Percentiles rank a stretch among this genome's conserved stretches.
phyloP scores from a whole-genome alignment of 2,329 filamentous ascomycete species.

The Talaromyces sp. region DNA sequence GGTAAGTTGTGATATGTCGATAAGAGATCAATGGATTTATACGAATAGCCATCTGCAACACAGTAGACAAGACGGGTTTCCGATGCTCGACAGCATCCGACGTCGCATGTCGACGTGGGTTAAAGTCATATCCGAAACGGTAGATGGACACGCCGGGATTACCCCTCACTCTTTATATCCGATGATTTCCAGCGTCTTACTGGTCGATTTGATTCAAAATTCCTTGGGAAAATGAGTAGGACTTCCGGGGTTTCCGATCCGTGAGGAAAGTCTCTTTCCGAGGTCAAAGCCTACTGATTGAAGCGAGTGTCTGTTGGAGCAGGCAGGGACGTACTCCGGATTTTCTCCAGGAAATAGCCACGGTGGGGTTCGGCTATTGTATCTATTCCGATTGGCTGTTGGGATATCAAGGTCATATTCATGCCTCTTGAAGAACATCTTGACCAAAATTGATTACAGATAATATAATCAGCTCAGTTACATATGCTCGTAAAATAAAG shows the following conservation, averaged over 20 bases:
- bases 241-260: neutral
- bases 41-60: neutral
- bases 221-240: neutral
- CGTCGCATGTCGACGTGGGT: neutral
- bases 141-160: neutral
- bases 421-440: neutral
- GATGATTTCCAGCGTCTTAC: neutral
- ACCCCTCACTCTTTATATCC: constrained; percentile 2
- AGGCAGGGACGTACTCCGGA: neutral
- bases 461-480: neutral
- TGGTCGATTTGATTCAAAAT: neutral
- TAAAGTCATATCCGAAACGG: neutral
- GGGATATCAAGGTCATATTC: neutral
- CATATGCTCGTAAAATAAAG: neutral
- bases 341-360: neutral
- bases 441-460: neutral
- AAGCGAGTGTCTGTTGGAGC: neutral
- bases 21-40: neutral
- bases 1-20: neutral
- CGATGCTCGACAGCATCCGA: neutral
- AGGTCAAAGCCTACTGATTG: neutral
- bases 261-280: neutral
- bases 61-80: neutral
- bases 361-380: neutral
- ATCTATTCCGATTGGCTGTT: neutral